Base-by-base conservation (phyloP, 306 rosid species). In the Dryas alaskensis region DNA sequence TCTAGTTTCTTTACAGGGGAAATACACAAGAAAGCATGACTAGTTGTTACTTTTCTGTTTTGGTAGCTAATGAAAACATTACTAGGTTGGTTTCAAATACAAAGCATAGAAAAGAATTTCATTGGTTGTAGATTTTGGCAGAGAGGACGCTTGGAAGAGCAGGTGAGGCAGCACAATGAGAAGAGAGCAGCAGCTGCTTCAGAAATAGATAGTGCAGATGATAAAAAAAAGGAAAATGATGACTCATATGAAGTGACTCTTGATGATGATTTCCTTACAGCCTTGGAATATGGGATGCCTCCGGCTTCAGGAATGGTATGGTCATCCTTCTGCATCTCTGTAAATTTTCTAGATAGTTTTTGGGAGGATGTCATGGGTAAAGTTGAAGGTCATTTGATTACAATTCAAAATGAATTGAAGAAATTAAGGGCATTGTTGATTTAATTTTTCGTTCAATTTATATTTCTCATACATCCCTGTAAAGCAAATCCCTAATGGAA, bases 231-330 rank as follows among this genome's bases (percentile, higher is more conserved):
- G 70, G 79, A 84, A 73, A 76, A 83, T 52, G 96, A 94, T 65
- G 89, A 87, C 27, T 77, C 64, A 1, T 94, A 91, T 75, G 96
- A 91, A 72, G 97, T 94, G 81, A 88, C 90, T 39, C 91, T 94
- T 73, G 98, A 94, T 73, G 96, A 94, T 54, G 98, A 94, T 81
- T 94, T 94, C 71, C 67, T 94, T 42, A 94, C 96, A 16, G 97
- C 98, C 80, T 79, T 94, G 91, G 98, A 94, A 79, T 92, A 94
- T 75, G 98, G 98, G 76, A 91, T 94, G 98, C 98, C 98, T 75
- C 96, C 98, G 39, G 97, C 98, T 62, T 91, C 97, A 25, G 98
- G 98, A 88, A 79, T 94, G 98, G 98, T 93, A 89, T 73, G 64
- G 31, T 70, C 48, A 60, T 82, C 70, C 10, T 66, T 79, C 70